These are phyloP conservation scores for Fusarium falciforme DNA, from an alignment of 2,329 filamentous ascomycete species.

Conservation along the genomic window DNA sequence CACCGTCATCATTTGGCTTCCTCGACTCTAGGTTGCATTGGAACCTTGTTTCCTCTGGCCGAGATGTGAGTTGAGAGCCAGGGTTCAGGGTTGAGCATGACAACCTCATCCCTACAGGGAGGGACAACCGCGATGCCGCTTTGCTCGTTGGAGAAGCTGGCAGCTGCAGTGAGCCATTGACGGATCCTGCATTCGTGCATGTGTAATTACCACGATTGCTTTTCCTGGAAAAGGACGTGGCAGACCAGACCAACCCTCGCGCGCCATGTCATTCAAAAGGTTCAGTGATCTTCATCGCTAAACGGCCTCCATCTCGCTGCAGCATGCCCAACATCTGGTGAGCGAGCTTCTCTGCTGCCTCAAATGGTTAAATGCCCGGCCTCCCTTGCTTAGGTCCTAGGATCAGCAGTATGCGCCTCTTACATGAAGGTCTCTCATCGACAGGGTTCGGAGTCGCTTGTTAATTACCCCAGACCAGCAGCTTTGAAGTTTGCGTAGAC, in stretches of 20 bases:
- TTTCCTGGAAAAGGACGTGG: conserved; percentile 5
- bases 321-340: neutral
- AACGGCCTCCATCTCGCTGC: conserved; percentile 4
- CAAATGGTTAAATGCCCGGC: conserved; percentile 26
- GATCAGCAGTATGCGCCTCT: neutral
- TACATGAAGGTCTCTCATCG: neutral
- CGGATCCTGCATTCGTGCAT: conserved; percentile 12
- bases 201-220: conserved; percentile 16
- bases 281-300: conserved; percentile 22
- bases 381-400: conserved; percentile 1
- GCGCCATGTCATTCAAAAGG: conserved; percentile 19
- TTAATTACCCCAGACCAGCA: conserved; percentile 11
- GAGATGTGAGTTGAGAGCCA: conserved; percentile 10
- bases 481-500: neutral
- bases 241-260: conserved; percentile 20
- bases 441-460: conserved; percentile 27
- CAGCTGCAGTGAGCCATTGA: neutral
- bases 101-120: conserved; percentile 19
- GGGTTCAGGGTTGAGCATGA: conserved; percentile 30
- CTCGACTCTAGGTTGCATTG: neutral
- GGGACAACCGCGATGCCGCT: conserved; percentile 1
- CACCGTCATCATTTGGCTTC: neutral
- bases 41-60: conserved; percentile 9
- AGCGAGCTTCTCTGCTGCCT: conserved; percentile 15
- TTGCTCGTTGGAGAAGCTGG: conserved; percentile 25